These are phyloP conservation scores for Hericium coralloides DNA, from an alignment of 768 basidiomycete genomes.

Conservation along the genomic window DNA sequence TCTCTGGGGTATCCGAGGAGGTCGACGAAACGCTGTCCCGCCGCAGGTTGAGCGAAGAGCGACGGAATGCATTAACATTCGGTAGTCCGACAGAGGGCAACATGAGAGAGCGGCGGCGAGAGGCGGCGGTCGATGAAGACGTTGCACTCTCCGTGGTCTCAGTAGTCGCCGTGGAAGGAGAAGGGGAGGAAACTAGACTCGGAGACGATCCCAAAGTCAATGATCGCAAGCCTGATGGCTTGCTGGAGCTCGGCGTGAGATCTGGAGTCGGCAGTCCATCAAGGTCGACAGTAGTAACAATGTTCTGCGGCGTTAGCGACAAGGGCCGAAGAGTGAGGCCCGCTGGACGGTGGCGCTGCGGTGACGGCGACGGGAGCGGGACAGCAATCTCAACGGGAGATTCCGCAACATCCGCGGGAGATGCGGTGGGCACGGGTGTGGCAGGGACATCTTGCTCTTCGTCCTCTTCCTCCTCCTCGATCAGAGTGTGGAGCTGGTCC, in stretches of 20 bases:
- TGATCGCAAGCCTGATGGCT: slow-evolving; percentile 40
- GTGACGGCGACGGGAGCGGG: slow-evolving; percentile 21
- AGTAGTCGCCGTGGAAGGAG: background rate
- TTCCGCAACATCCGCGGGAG: background rate
- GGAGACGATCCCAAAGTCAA: slow-evolving; percentile 35
- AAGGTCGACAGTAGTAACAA: slow-evolving; percentile 22
- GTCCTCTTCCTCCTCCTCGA: slow-evolving; percentile 86
- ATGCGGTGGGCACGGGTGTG: background rate
- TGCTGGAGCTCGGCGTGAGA: slow-evolving; percentile 41
- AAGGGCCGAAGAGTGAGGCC: slow-evolving; percentile 62
- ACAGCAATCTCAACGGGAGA: slow-evolving; percentile 5
- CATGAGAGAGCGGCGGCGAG: slow-evolving; percentile 26
- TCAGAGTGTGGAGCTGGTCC: slow-evolving; percentile 68
- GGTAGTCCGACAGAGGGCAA: slow-evolving; percentile 21
- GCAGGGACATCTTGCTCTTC: slow-evolving; percentile 30
- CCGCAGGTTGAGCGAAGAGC: slow-evolving; percentile 19
- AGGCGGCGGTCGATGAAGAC: slow-evolving; percentile 1
- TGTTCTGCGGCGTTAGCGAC: slow-evolving; percentile 51
- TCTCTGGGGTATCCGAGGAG: slow-evolving; percentile 24
- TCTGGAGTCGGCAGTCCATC: slow-evolving; percentile 28
- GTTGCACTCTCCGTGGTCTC: slow-evolving; percentile 3
- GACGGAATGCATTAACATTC: slow-evolving; percentile 27
- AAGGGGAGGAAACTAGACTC: slow-evolving; percentile 8
- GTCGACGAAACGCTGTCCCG: slow-evolving; percentile 18
- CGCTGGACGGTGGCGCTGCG: slow-evolving; percentile 53